These are phyloP conservation scores for Antrodiella citrinella DNA, from an alignment of 768 basidiomycete genomes.

Conservation along the genomic window DNA sequence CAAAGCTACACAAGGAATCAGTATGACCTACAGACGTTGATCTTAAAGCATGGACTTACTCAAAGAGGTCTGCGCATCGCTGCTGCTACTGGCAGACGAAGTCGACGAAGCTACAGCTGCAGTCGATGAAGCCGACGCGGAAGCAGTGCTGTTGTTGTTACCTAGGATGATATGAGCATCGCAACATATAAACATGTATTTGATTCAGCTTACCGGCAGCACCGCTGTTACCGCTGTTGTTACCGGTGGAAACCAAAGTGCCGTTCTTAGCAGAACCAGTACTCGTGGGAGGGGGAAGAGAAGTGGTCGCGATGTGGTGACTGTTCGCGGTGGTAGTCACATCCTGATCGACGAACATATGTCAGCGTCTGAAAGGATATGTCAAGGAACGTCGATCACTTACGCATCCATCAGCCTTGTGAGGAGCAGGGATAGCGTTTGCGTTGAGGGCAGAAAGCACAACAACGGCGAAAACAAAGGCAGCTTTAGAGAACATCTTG, in stretches of 20 bases:
- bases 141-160: conserved; percentile 13
- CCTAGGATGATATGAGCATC: conserved; percentile 9
- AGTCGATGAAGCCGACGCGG: no score
- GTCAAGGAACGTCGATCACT: conserved; percentile 8
- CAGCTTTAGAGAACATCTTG: conserved; percentile 35
- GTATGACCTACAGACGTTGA: not conserved
- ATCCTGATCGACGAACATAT: not conserved
- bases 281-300: not conserved
- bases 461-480: conserved; percentile 33
- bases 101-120: no score
- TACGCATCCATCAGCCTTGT: not conserved
- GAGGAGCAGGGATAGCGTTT: conserved; percentile 25
- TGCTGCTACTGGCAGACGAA: not conserved
- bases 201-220: no score
- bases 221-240: conserved; percentile 1
- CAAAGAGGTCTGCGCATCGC: conserved; percentile 11
- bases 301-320: not conserved
- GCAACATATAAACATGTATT: conserved; percentile 8
- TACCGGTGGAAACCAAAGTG: not conserved
- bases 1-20: conserved; percentile 20
- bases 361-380: not conserved
- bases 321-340: not conserved
- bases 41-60: conserved; percentile 16
- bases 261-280: not conserved
- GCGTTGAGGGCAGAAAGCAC: conserved; percentile 29